Conservation (phyloP, 1,284 basidiomycete genomes). For the Megacollybia platyphylla region DNA sequence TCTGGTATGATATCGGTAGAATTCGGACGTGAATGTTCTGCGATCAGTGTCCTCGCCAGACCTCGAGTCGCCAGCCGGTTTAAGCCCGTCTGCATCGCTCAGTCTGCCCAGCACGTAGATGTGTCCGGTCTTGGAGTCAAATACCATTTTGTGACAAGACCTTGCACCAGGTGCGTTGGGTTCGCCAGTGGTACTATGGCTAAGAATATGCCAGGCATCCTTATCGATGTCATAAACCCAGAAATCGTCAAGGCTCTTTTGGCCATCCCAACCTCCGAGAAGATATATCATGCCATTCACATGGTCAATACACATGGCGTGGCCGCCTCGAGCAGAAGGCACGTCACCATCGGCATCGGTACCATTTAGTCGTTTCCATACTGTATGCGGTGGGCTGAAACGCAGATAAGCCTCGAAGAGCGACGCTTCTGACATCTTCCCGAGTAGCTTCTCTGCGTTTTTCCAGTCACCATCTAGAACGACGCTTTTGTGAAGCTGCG, state of each 20-base stretch:
- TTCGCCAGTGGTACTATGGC: conserved; percentile 40
- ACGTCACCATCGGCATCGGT: conserved; percentile 49
- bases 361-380: conserved; percentile 45
- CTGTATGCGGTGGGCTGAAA: conserved; percentile 38
- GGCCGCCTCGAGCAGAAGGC: conserved; percentile 60
- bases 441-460: conserved; percentile 41
- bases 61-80: conserved; percentile 8
- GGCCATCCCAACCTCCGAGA: conserved; percentile 68
- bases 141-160: conserved; percentile 77
- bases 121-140: conserved; percentile 54
- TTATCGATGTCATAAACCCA: conserved; percentile 61
- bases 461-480: conserved; percentile 59
- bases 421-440: conserved; percentile 32
- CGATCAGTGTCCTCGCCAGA: conserved; percentile 5
- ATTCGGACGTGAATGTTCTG: conserved; percentile 31
- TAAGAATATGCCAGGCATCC: conserved; percentile 56
- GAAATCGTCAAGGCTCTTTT: conserved; percentile 64
- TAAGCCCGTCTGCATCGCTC: conserved; percentile 34
- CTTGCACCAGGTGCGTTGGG: conserved; percentile 58
- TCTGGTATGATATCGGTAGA: conserved; percentile 58
- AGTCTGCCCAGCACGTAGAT: conserved; percentile 65
- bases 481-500: conserved; percentile 49
- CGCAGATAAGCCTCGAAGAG: conserved; percentile 50
- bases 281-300: conserved; percentile 56
- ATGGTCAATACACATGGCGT: conserved; percentile 73